Percentiles rank a stretch among this genome's conserved stretches.
These are phyloP conservation scores for Rhizophora mangle DNA, from an alignment of 345 rosid species.

Conservation along the genomic window DNA sequence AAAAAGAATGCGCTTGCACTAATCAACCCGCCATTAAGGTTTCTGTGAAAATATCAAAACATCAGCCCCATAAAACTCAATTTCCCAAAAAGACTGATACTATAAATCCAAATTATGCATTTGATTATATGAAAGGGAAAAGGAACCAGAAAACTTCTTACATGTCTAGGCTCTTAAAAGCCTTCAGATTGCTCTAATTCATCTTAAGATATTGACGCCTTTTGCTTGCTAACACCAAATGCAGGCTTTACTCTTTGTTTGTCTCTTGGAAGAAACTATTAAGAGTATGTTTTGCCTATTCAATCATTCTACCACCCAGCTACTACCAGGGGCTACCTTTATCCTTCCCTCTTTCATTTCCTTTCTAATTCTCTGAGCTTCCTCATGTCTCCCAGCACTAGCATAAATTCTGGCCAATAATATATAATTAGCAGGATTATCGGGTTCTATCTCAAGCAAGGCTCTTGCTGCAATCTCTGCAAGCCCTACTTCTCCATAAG, in stretches of 20 bases:
- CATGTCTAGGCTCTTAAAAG: no score
- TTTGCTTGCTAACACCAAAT: no score
- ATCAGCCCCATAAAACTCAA: no score
- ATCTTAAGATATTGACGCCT: no score
- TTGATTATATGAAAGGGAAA: no score
- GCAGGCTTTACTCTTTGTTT: neutral
- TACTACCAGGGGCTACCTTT: conserved; percentile 49
- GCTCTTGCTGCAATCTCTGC: conserved; percentile 58
- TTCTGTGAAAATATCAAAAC: no score
- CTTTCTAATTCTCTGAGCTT: conserved; percentile 50
- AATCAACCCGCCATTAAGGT: no score
- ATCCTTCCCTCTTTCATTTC: conserved; percentile 54
- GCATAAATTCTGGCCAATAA: conserved; percentile 49
- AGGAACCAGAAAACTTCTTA: no score
- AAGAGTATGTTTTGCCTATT: neutral
- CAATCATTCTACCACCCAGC: conserved; percentile 37
- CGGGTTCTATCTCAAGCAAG: conserved; percentile 52
- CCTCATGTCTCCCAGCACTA: conserved; percentile 53
- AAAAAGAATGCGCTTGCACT: no score
- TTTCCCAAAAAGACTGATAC: no score
- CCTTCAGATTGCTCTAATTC: no score
- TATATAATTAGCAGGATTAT: conserved; percentile 55
- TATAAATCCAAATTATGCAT: no score
- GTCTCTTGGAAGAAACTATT: neutral
- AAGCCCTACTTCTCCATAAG: conserved; percentile 52